Percentiles rank a stretch among this genome's conserved stretches.
These are phyloP conservation scores for Penicillium ochrochloron DNA, from an alignment of 495 filamentous ascomycete genomes.

Conservation along the genomic window DNA sequence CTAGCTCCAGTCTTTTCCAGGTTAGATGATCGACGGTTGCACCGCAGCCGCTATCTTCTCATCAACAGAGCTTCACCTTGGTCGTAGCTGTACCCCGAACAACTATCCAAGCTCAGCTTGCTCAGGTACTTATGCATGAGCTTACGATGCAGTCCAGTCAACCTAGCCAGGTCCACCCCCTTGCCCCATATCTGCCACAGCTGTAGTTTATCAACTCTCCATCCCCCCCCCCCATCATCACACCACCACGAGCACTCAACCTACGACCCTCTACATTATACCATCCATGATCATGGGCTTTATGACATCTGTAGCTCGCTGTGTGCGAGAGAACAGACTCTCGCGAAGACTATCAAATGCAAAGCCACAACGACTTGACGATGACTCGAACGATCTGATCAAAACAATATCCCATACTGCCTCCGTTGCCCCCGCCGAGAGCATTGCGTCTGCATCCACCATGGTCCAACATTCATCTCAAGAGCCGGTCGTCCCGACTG, in stretches of 20 bases:
- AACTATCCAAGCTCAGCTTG: neutral
- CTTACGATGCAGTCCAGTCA: constrained; percentile 3
- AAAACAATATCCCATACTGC: constrained; percentile 20
- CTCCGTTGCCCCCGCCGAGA: constrained; percentile 22
- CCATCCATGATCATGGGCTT: constrained; percentile 29
- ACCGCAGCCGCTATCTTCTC: constrained; percentile 10
- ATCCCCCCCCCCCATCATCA: constrained; percentile 13
- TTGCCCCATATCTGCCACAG: constrained; percentile 23
- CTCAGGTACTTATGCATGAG: constrained; percentile 1
- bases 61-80: neutral
- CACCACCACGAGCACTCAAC: neutral
- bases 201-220: constrained; percentile 22
- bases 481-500: constrained; percentile 19
- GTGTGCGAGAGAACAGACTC: constrained; percentile 24
- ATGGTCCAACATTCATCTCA: constrained; percentile 21
- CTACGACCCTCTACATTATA: neutral
- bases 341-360: constrained; percentile 25
- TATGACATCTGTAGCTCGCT: constrained; percentile 26
- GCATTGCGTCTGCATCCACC: constrained; percentile 24
- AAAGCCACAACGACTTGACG: constrained; percentile 24
- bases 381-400: constrained; percentile 35
- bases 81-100: neutral
- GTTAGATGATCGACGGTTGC: constrained; percentile 18
- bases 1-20: neutral
- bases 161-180: constrained; percentile 11